phyloP scores from a whole-genome alignment of 2,329 filamentous ascomycete genomes.

The Neofusicoccum kwambonambiense region DNA sequence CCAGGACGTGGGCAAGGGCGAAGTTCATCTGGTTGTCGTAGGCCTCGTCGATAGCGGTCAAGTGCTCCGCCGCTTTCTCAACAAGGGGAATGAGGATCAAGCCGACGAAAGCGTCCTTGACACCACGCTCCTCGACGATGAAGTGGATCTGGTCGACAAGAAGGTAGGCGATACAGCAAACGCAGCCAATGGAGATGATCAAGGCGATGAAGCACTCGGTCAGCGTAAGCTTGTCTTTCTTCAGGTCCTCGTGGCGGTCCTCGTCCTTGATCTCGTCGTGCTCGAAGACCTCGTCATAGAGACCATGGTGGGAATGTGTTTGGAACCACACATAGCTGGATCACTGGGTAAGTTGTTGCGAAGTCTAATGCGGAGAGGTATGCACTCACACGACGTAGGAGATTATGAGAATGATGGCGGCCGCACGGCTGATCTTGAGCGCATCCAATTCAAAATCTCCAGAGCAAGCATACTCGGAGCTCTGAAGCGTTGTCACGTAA shows the following conservation, averaged over 20 bases:
- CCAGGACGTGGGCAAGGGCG: conserved; percentile 80
- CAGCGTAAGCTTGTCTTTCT: conserved; percentile 69
- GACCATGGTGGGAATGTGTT: conserved; percentile 71
- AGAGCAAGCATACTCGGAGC: conserved; percentile 23
- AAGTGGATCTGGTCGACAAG: conserved; percentile 70
- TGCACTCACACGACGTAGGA: conserved; percentile 52
- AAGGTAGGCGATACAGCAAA: conserved; percentile 71
- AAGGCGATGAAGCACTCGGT: conserved; percentile 70
- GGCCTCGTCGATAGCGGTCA: conserved; percentile 81
- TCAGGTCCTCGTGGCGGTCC: conserved; percentile 60
- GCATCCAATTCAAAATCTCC: conserved; percentile 44
- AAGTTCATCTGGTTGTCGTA: conserved; percentile 84
- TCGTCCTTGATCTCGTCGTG: conserved; percentile 66
- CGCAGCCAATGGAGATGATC: conserved; percentile 62
- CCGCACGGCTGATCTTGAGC: conserved; percentile 67
- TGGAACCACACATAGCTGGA: conserved; percentile 64
- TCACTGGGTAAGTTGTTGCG: background rate
- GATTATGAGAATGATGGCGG: conserved; percentile 68
- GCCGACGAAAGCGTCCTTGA: conserved; percentile 58
- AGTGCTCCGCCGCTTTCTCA: conserved; percentile 82
- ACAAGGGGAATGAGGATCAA: conserved; percentile 79
- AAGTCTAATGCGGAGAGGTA: background rate
- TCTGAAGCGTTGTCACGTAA: conserved; percentile 51
- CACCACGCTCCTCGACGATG: conserved; percentile 52
- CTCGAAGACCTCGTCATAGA: conserved; percentile 73